These are phyloP conservation scores for Lepidium didymum DNA, from an alignment of 345 rosid species.

Conservation along the genomic window DNA sequence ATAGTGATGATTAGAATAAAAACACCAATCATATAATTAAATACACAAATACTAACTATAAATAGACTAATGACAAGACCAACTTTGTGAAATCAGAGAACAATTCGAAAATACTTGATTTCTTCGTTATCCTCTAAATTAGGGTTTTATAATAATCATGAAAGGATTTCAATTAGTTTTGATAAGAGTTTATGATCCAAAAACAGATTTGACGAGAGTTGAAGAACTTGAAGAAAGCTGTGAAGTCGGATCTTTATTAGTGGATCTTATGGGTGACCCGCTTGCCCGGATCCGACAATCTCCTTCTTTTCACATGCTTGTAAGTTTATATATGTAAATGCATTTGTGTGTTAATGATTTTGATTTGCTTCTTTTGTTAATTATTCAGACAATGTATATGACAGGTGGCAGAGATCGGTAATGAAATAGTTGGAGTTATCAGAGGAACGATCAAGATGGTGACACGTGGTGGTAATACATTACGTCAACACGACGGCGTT, in stretches of 20 bases:
- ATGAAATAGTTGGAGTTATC: constrained; percentile 77
- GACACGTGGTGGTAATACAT: constrained; percentile 62
- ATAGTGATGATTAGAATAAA: constrained; percentile 22
- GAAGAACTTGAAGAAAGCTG: constrained; percentile 81
- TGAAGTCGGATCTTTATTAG: constrained; percentile 86
- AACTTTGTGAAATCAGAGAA: constrained; percentile 14
- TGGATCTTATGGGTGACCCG: constrained; percentile 98
- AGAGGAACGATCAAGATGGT: constrained; percentile 92
- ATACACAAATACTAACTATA: constrained; percentile 19
- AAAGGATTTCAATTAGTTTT: constrained; percentile 28
- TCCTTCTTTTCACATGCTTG: constrained; percentile 97
- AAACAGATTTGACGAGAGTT: constrained; percentile 45
- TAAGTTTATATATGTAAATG: constrained; percentile 21
- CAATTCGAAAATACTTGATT: neutral
- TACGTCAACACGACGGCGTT: neutral
- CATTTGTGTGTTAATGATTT: neutral
- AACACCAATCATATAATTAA: constrained; percentile 12
- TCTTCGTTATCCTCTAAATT: neutral
- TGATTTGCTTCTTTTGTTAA: neutral
- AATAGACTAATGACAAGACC: constrained; percentile 26
- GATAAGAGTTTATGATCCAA: constrained; percentile 70
- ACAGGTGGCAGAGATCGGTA: constrained; percentile 81
- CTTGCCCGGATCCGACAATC: constrained; percentile 97
- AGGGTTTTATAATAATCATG: constrained; percentile 5
- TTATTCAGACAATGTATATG: constrained; percentile 5